phyloP scores from a whole-genome alignment of 106 monocot species.

The Phalaenopsis equestris region DNA sequence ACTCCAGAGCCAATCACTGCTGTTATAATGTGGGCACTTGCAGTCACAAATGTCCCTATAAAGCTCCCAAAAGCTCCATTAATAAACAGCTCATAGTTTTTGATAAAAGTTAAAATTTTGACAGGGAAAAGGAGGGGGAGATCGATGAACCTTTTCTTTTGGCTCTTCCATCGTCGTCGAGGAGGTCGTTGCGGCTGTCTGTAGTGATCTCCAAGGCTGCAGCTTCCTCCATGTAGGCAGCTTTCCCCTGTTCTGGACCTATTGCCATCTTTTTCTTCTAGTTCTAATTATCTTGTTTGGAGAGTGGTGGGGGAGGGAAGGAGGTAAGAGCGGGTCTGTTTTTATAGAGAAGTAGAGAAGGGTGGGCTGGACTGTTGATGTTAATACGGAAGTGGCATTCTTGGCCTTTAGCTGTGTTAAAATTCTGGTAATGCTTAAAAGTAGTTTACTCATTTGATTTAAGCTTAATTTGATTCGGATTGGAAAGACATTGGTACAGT shows the following conservation, averaged over 20 bases:
- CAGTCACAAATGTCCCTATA: slow-evolving; percentile 24
- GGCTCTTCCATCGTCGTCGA: slow-evolving; percentile 16
- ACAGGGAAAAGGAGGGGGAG: background rate
- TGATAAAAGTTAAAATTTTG: background rate
- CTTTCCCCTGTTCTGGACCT: background rate
- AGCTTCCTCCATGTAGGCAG: background rate
- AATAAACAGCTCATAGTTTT: background rate
- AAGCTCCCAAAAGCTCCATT: background rate
- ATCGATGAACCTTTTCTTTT: slow-evolving; percentile 15
- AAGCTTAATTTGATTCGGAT: no score
- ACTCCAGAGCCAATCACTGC: slow-evolving; percentile 34
- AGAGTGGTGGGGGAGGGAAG: background rate
- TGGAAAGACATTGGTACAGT: no score
- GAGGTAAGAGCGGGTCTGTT: background rate
- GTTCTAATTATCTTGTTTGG: background rate
- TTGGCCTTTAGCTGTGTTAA: no score
- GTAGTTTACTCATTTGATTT: no score
- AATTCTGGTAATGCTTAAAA: no score
- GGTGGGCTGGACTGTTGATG: background rate
- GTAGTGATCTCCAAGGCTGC: slow-evolving; percentile 1
- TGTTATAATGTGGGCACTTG: slow-evolving; percentile 32
- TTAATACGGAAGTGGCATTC: no score
- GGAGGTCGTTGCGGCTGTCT: background rate
- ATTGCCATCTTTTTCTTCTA: background rate
- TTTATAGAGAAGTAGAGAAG: background rate